These are phyloP conservation scores for Fusarium xylarioides DNA, from an alignment of 2,329 filamentous ascomycete genomes.

Conservation along the genomic window DNA sequence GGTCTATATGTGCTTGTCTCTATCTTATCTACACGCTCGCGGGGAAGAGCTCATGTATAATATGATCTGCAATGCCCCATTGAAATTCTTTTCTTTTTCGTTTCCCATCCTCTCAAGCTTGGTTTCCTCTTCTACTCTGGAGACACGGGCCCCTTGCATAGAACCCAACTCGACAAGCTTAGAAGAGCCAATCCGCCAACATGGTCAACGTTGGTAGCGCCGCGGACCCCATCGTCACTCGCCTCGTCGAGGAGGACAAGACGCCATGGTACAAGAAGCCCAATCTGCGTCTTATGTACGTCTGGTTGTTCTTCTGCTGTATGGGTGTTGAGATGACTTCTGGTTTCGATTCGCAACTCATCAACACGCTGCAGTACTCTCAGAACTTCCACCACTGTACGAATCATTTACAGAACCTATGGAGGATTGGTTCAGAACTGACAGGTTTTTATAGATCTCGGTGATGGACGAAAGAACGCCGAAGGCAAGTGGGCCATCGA, in stretches of 20 bases:
- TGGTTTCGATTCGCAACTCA: conserved; percentile 61
- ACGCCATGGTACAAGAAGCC: conserved; percentile 63
- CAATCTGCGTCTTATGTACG: conserved; percentile 61
- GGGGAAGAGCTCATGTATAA: conserved; percentile 9
- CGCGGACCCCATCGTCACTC: conserved; percentile 43
- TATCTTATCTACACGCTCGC: conserved; percentile 2
- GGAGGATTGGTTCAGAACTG: not conserved
- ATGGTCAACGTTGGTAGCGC: conserved; percentile 35
- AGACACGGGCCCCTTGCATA: not conserved
- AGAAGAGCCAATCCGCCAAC: not conserved
- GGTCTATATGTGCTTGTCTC: not conserved
- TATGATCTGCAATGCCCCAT: conserved; percentile 22
- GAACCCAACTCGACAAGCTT: not conserved
- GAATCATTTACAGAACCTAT: not conserved
- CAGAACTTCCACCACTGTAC: conserved; percentile 50
- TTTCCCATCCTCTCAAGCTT: not conserved
- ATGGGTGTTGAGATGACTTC: conserved; percentile 67
- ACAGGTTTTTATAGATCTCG: conserved; percentile 16
- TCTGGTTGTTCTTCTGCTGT: conserved; percentile 61
- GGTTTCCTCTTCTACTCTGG: not conserved
- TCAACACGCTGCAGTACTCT: conserved; percentile 53
- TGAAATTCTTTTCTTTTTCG: not conserved
- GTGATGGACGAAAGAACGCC: conserved; percentile 25
- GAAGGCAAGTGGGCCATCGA: conserved; percentile 40
- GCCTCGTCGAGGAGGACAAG: conserved; percentile 45